A percentile compares a stretch with the other conserved stretches of the same genome.
These are phyloP conservation scores for Exophiala spinifera DNA, from an alignment of 2,329 filamentous ascomycete genomes.

Conservation along the genomic window DNA sequence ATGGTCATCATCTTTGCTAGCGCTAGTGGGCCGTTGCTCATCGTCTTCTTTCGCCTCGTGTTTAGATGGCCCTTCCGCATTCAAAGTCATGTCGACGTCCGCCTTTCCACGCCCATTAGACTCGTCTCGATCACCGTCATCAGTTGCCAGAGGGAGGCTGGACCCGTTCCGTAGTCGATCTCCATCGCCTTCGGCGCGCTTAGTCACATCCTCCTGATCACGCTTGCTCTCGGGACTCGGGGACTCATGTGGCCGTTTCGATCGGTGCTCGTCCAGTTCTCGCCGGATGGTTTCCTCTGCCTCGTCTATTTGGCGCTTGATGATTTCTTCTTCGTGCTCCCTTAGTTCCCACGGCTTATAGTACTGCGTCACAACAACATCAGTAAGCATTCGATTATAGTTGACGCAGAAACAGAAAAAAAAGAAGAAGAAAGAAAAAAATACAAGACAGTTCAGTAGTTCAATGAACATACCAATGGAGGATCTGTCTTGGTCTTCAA, in stretches of 20 bases:
- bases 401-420: too few relatives aligned
- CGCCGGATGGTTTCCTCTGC: constrained; percentile 61
- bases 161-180: neutral
- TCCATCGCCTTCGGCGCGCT: neutral
- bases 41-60: constrained; percentile 41
- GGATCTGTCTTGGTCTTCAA: constrained; percentile 70
- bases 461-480: constrained; percentile 49
- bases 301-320: constrained; percentile 67
- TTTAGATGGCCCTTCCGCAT: constrained; percentile 29
- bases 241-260: constrained; percentile 30
- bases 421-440: too few relatives aligned
- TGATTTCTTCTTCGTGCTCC: constrained; percentile 64
- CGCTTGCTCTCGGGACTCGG: neutral
- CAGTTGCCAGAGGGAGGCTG: too few relatives aligned
- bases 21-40: constrained; percentile 18
- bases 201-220: neutral
- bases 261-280: constrained; percentile 64
- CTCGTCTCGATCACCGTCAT: constrained; percentile 19
- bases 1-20: constrained; percentile 58
- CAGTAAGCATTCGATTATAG: too few relatives aligned
- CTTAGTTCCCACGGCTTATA: constrained; percentile 81
- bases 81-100: constrained; percentile 18
- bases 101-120: constrained; percentile 33
- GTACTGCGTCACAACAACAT: constrained; percentile 52
- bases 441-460: too few relatives aligned